phyloP scores from a whole-genome alignment of 352 stramenopile genomes.

The Hyaloperonospora arabidopsidis region DNA sequence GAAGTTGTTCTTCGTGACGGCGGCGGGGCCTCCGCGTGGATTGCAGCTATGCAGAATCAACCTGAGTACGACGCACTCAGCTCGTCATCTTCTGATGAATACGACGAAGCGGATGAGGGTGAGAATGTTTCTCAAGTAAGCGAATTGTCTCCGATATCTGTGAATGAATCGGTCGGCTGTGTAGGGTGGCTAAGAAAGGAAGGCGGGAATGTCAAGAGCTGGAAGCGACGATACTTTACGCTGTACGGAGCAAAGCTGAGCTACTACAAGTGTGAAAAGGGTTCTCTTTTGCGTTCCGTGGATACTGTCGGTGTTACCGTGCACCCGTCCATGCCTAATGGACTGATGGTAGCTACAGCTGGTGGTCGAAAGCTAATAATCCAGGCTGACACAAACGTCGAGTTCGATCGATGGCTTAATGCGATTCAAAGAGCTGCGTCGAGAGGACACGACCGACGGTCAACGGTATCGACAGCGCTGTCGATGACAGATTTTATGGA shows the following conservation, averaged over 20 bases:
- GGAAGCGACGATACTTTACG: slow-evolving; percentile 72
- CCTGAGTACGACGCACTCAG: slow-evolving; percentile 23
- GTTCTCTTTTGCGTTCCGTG: slow-evolving; percentile 41
- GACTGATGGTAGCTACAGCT: slow-evolving; percentile 38
- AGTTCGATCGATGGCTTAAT: slow-evolving; percentile 55
- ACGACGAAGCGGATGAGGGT: slow-evolving; percentile 22
- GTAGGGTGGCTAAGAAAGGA: slow-evolving; percentile 68
- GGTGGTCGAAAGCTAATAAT: slow-evolving; percentile 47
- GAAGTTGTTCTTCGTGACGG: slow-evolving; percentile 21
- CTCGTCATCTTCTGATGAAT: slow-evolving; percentile 13
- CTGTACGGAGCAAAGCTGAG: slow-evolving; percentile 59
- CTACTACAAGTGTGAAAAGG: slow-evolving; percentile 70
- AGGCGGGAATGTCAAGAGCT: slow-evolving; percentile 54
- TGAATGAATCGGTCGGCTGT: slow-evolving; percentile 30
- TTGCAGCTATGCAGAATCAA: slow-evolving; percentile 48
- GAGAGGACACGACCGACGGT: slow-evolving; percentile 7
- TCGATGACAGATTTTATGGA: slow-evolving; percentile 10
- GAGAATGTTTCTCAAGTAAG: slow-evolving; percentile 11
- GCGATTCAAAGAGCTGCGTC: slow-evolving; percentile 31
- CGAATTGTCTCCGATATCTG: slow-evolving; percentile 15
- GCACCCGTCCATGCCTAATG: slow-evolving; percentile 29
- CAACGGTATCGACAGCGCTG: slow-evolving; percentile 5
- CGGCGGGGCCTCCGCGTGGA: slow-evolving; percentile 40
- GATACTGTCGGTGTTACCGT: slow-evolving; percentile 33
- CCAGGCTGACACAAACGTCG: slow-evolving; percentile 50